Base-by-base conservation (phyloP, 2,329 filamentous ascomycete species). In the Cordyceps pruinosa region DNA sequence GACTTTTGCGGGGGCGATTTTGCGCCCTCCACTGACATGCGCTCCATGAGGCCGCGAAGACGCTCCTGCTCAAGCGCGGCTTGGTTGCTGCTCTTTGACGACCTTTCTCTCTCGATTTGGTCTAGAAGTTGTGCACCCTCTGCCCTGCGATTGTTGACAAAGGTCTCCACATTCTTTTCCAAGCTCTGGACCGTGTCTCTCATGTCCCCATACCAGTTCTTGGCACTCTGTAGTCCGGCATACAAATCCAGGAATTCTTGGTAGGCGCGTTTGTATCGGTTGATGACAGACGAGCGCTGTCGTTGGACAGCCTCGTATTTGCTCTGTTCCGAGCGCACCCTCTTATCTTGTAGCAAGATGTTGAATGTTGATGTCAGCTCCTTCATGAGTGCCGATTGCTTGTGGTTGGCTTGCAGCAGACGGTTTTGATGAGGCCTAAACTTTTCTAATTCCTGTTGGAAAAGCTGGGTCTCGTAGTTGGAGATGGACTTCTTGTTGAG, bases 401-500 rank as follows among this genome's bases (percentile, higher is more conserved):
- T 99, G 73, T 99, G 94, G 61, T 91, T 95, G 15, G 94, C 92
- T 70, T 97, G 91, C 9, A 96, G 76, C 17, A 99, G 81, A 34
- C 94, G 86, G 65, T 88, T 96, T 69, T 97, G 94, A 66, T 97
- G 90, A 28, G 91, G 88, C 42, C 91, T 80, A 73, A 97, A 99
- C 71, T 99, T 99, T 72, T 97, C 93, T n/a, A 99, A 79, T 71
- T 99, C 94, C 17, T 90, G 86, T 69, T 97, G 89, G 74, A 99
- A 99, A 3, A 99, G 81, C 66, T 96, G 90, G 13, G 80, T 86
- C 70, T 99, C 94, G 66, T 94, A 93, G 66, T 90, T 96, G 21
- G 90, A 82, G 66, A 97, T 93, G 2, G 90, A 88, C 73, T 97
- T 99, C 70, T 97, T 97, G 78, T 99, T 99, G 59, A 99, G 77